A percentile compares a stretch with the other conserved stretches of the same genome.
Conservation (phyloP, 2,329 filamentous ascomycete genomes). For the Tricladium varicosporioides region DNA sequence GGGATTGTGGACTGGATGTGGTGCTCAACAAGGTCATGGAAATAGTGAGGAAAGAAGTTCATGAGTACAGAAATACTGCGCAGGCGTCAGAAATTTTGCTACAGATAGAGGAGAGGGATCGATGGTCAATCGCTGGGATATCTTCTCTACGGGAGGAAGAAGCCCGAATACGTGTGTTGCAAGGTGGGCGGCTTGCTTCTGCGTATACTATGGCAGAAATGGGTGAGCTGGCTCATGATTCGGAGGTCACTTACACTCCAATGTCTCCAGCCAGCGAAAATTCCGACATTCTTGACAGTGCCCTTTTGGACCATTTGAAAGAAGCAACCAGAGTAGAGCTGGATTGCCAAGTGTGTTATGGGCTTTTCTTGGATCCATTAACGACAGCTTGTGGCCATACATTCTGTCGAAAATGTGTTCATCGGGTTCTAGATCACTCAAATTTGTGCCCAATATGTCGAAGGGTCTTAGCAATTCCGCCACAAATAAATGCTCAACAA, state of each 20-base stretch:
- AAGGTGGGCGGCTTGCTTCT: conserved; percentile 60
- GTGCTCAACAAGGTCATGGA: conserved; percentile 70
- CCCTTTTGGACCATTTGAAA: conserved; percentile 56
- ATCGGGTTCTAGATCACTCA: conserved; percentile 73
- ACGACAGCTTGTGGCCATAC: conserved; percentile 89
- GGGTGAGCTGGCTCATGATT: conserved; percentile 56
- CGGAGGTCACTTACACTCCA: conserved; percentile 52
- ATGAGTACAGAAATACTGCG: conserved; percentile 36
- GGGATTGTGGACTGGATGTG: conserved; percentile 76
- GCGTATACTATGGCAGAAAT: conserved; percentile 64
- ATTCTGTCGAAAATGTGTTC: conserved; percentile 78
- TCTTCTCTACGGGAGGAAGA: conserved; percentile 39
- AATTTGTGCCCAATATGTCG: conserved; percentile 80
- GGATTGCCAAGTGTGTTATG: conserved; percentile 88
- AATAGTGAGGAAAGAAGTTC: conserved; percentile 54
- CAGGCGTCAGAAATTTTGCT: conserved; percentile 40
- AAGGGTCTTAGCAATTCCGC: conserved; percentile 53
- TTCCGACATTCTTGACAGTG: conserved; percentile 40
- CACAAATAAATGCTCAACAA: conserved; percentile 32
- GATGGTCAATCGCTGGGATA: conserved; percentile 42
- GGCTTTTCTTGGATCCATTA: conserved; percentile 74
- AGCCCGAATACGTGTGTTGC: conserved; percentile 38
- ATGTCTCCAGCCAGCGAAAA: conserved; percentile 24
- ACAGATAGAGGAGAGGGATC: conserved; percentile 39
- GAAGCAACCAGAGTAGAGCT: conserved; percentile 65